Percentiles rank a stretch among this genome's conserved stretches.
phyloP scores from a whole-genome alignment of 257 asterid species.

The Plantago ovata region DNA sequence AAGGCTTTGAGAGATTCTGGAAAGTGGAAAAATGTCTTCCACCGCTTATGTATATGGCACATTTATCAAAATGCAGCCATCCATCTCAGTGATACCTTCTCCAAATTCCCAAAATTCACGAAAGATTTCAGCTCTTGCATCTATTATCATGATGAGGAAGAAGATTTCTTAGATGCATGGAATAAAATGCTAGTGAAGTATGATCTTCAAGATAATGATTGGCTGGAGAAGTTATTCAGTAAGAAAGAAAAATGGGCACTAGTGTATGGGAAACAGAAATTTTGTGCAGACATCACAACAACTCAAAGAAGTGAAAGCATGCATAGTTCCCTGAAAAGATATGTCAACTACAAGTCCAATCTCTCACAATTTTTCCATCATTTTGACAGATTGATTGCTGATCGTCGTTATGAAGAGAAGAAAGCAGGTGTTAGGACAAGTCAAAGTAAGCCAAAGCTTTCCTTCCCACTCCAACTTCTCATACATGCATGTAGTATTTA shows the following conservation, averaged over 20 bases:
- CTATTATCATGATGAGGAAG: not conserved
- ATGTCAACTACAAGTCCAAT: no score
- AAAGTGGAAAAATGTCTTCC: not conserved
- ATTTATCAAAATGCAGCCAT: slow-evolving; percentile 7
- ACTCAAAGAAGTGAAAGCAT: no score
- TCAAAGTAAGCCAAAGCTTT: not conserved
- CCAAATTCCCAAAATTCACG: not conserved
- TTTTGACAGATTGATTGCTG: no score
- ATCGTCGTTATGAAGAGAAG: not conserved
- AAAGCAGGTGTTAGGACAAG: not conserved
- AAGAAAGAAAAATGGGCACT: slow-evolving; percentile 3
- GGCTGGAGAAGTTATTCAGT: not conserved
- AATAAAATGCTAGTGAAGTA: not conserved
- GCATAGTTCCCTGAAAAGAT: no score
- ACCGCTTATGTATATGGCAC: not conserved
- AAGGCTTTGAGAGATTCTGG: not conserved
- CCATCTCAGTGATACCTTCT: not conserved
- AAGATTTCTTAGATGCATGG: slow-evolving; percentile 1
- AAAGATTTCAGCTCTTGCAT: slow-evolving; percentile 4
- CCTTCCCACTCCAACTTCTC: not conserved
- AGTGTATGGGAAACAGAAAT: not conserved
- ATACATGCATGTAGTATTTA: not conserved
- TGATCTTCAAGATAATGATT: not conserved
- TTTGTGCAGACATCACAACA: slow-evolving; percentile 3
- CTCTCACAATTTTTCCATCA: no score